phyloP scores from a whole-genome alignment of 2,329 filamentous ascomycete genomes.

The Coniochaeta ligniaria region DNA sequence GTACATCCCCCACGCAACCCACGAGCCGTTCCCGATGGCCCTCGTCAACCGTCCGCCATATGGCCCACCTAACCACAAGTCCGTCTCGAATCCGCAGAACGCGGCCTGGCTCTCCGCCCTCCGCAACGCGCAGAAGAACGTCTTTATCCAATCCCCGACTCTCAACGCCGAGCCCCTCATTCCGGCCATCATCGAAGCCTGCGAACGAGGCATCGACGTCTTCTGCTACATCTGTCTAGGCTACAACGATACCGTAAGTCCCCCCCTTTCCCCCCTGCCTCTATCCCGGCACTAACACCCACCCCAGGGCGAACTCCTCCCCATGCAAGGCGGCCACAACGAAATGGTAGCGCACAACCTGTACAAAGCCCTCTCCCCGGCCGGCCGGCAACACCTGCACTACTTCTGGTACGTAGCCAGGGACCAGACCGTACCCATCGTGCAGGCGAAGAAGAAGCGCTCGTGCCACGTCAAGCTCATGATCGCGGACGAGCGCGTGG shows the following conservation, averaged over 20 bases:
- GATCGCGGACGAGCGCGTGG: slow-evolving; percentile 62
- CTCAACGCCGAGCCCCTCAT: slow-evolving; percentile 65
- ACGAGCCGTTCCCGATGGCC: slow-evolving; percentile 60
- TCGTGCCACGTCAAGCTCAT: slow-evolving; percentile 73
- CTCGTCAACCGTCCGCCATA: slow-evolving; percentile 64
- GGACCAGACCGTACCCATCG: slow-evolving; percentile 61
- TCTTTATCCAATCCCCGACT: slow-evolving; percentile 77
- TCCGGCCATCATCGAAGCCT: slow-evolving; percentile 54
- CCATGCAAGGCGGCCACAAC: slow-evolving; percentile 69
- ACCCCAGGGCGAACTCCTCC: slow-evolving; percentile 62
- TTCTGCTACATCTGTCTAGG: slow-evolving; percentile 68
- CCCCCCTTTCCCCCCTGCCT: not conserved
- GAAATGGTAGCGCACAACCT: slow-evolving; percentile 60
- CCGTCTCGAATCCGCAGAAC: slow-evolving; percentile 63
- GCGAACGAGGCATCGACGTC: slow-evolving; percentile 60
- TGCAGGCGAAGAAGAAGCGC: slow-evolving; percentile 57
- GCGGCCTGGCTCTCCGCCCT: slow-evolving; percentile 66
- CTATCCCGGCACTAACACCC: not conserved
- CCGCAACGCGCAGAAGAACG: slow-evolving; percentile 50
- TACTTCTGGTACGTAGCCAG: slow-evolving; percentile 68
- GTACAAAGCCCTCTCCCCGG: slow-evolving; percentile 42
- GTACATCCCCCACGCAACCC: slow-evolving; percentile 48
- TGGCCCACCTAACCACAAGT: slow-evolving; percentile 54
- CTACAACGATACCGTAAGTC: slow-evolving; percentile 61
- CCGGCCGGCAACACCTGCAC: slow-evolving; percentile 43